phyloP scores from a whole-genome alignment of 2,329 filamentous ascomycete species.

The Biscogniauxia sp. region DNA sequence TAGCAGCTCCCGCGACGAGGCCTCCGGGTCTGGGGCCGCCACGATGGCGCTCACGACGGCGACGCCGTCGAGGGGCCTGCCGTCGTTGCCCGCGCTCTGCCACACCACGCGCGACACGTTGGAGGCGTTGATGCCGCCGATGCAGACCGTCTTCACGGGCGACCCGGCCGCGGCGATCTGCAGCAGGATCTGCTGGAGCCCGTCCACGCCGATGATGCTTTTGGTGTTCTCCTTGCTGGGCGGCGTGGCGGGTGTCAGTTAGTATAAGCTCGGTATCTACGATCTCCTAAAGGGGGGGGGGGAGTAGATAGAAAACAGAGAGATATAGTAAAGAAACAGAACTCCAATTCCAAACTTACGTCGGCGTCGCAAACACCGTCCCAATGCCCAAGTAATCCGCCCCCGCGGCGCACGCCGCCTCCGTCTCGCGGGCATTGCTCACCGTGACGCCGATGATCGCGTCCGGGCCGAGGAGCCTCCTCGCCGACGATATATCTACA shows the following conservation, averaged over 20 bases:
- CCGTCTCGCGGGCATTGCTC: slow-evolving; percentile 70
- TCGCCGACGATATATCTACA: slow-evolving; percentile 61
- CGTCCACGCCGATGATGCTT: slow-evolving; percentile 71
- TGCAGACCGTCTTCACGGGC: slow-evolving; percentile 68
- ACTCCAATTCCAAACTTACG: slow-evolving; percentile 46
- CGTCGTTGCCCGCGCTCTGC: slow-evolving; percentile 53
- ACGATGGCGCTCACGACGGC: slow-evolving; percentile 90
- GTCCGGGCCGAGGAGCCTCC: slow-evolving; percentile 67
- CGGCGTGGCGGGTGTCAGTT: background rate
- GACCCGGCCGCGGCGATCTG: slow-evolving; percentile 50
- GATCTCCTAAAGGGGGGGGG: background rate
- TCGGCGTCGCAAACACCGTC: slow-evolving; percentile 81
- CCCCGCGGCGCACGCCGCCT: slow-evolving; percentile 68
- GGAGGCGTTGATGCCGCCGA: slow-evolving; percentile 78
- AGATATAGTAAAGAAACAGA: background rate
- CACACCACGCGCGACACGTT: slow-evolving; percentile 75
- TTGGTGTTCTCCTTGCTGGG: slow-evolving; percentile 82
- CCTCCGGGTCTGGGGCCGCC: slow-evolving; percentile 64
- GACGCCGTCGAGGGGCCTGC: slow-evolving; percentile 71
- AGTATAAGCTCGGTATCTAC: background rate
- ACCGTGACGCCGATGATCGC: slow-evolving; percentile 89
- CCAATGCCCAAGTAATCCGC: slow-evolving; percentile 91
- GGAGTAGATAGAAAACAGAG: slow-evolving; percentile 9
- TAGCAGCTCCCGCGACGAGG: slow-evolving; percentile 59
- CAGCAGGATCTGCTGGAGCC: slow-evolving; percentile 64